Conservation (phyloP, 352 stramenopile genomes). For the Blastocystis sp. region DNA sequence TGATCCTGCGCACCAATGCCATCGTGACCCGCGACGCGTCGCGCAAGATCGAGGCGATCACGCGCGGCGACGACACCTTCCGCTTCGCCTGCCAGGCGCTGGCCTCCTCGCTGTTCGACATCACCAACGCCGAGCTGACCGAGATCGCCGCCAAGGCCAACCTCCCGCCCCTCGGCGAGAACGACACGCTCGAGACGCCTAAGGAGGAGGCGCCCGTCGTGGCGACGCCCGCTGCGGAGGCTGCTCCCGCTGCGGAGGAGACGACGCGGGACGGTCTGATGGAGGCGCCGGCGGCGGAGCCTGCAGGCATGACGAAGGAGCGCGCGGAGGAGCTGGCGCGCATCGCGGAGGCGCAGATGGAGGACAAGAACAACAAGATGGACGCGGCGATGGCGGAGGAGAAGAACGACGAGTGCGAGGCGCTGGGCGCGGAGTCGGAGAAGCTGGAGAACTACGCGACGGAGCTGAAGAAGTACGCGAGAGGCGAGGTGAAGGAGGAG, state of each 20-base stretch:
- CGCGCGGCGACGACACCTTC: constrained; percentile 57
- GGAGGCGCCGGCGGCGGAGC: too few relatives aligned
- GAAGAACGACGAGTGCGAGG: constrained; percentile 43
- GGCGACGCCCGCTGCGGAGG: not conserved
- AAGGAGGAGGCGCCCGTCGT: not conserved
- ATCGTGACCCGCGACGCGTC: constrained; percentile 8
- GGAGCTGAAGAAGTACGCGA: constrained; percentile 62
- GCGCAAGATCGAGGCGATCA: constrained; percentile 32
- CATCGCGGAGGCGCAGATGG: constrained; percentile 60
- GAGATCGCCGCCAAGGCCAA: not conserved
- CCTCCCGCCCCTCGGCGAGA: constrained; percentile 18
- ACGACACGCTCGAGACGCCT: constrained; percentile 3
- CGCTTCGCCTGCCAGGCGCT: constrained; percentile 63
- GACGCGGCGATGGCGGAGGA: constrained; percentile 55
- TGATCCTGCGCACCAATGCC: constrained; percentile 28
- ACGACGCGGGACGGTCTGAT: too few relatives aligned
- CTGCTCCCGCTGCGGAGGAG: not conserved
- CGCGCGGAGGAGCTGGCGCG: constrained; percentile 28
- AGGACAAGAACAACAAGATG: constrained; percentile 58
- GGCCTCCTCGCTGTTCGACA: constrained; percentile 34
- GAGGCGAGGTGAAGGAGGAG: constrained; percentile 21
- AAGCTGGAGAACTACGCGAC: constrained; percentile 28
- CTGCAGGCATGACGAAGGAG: constrained; percentile 5
- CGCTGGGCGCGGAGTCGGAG: constrained; percentile 47
- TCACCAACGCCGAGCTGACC: constrained; percentile 44